Evolutionary conservation across 208 protist species (phyloP), one percentile per base, ranked within the genome.

Genomic region (Acanthamoeba divionensis): DNA sequence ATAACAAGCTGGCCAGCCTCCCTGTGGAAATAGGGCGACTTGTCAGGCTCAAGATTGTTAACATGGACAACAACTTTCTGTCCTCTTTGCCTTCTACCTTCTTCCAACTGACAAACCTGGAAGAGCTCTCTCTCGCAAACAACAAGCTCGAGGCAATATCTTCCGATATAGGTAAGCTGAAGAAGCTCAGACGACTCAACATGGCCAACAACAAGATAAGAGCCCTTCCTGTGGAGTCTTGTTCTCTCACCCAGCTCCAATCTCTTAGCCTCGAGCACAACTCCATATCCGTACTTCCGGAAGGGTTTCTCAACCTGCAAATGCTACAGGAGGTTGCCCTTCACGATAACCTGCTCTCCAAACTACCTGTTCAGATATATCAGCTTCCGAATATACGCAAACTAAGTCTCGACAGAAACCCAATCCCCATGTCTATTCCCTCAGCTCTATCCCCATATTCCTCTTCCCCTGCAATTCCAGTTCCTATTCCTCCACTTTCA

Each of bases 161-260:
- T 24, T 47, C 31, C 26, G 73, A 83, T 29, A 62, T 83, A 2
- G 73, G 47, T 13, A 54, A 60, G 48, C 45, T 83, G 21, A 55
- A 83, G 45, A 55, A 21, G 21, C 73, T 83, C 8, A 24, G 63
- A 52, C 4, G 15, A 1, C 9, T 83, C 50, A 60, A 83, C 48
- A 60, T 83, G 73, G 48, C 47, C 45, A 83, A 83, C n/a, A 83
- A 83, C 73, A 54, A 83, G 66, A 77, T 77, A 15, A 36, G 66
- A 36, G 13, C 66, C 1, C 66, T 77, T 5, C 66, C 66, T 36
- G 44, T 8, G 29, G 66, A 77, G 73, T 52, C 47, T 7, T 62
- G 55, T 31, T 29, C 41, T 15, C 41, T 83, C 47, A 83, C 73
- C 9, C 73, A 83, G 73, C 41, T 83, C 1, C 73, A 31, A 1